Base-by-base conservation (phyloP, 441 rosid genomes). In the Gossypium trilobum region DNA sequence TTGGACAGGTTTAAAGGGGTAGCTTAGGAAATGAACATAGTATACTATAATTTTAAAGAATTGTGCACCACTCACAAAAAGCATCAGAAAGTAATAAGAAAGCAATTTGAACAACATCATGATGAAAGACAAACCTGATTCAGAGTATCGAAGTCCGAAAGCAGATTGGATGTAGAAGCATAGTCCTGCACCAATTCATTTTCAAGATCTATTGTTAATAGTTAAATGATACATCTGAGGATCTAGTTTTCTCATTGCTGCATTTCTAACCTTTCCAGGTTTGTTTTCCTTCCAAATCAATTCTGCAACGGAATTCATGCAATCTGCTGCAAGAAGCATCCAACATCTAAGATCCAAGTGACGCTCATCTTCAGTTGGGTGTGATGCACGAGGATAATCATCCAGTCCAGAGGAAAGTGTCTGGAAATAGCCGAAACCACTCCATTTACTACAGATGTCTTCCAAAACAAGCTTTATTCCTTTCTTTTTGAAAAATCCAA, bases 311-410 rank as follows among this genome's bases (percentile, higher is more conserved):
- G 94, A 89, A 79, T 83, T 82, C 96, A 96, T 84, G 83, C 96
- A 96, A 69, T 91, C 95, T 71, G 97, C 97, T 46, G 97, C 98
- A 33, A 96, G 97, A 81, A 88, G 91, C 94, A 96, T 93, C 99
- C 98, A 96, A 80, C 97, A 91, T 83, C 98, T 90, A 73, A 96
- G 98, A 87, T 96, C 99, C 81, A 96, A 72, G 77, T 96, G 99
- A 14, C 89, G 93, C 80, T 96, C 99, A 70, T 93, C 95, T 61
- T 81, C 93, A 80, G 78, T 89, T 51, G 98, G 97, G 79, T 93
- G 99, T 46, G 97, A 96, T 74, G 99, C 97, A 63, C 97, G 97
- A 0, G 99, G 99, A 81, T 91, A 93, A 84, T 96, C 98, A 80
- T 96, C 99, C 64, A 96, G 82, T 74, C 99, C 99, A 60, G 99